A percentile compares a stretch with the other conserved stretches of the same genome.
Conservation (phyloP, 2,329 filamentous ascomycete species). For the Paecilomyces dactylethromorphus region DNA sequence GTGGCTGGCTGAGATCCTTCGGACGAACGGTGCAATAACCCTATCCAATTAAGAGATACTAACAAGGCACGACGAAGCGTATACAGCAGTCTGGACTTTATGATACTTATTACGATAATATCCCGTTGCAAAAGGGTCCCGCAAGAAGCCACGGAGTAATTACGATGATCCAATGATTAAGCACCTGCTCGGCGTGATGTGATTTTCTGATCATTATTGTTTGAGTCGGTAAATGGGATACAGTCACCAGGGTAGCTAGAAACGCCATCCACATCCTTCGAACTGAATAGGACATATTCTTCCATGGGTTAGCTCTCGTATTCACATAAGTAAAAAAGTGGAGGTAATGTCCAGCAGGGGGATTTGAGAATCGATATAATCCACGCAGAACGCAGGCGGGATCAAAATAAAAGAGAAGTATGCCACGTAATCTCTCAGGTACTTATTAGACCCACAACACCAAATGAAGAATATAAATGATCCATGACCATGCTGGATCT, state of each 20-base stretch:
- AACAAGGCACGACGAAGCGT: not conserved
- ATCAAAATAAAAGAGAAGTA: no score
- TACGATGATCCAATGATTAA: not conserved
- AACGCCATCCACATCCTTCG: not conserved
- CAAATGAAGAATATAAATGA: not conserved
- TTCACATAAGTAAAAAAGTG: no score
- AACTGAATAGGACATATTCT: no score
- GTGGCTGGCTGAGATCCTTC: not conserved
- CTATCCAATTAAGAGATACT: not conserved
- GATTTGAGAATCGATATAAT: no score
- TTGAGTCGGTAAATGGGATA: not conserved
- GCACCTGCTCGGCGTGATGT: not conserved
- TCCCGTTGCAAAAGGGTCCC: not conserved
- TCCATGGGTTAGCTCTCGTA: no score
- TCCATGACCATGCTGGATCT: not conserved
- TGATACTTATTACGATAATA: not conserved
- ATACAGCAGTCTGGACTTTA: not conserved
- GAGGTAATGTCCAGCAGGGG: no score
- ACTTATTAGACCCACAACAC: not conserved
- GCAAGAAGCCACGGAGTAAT: not conserved
- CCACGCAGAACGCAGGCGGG: no score
- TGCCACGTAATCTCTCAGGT: not conserved
- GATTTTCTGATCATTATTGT: not conserved
- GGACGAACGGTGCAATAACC: not conserved
- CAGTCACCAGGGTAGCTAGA: not conserved